Evolutionary conservation across 2,329 filamentous ascomycete species (phyloP).

Genomic region (Diaporthe caulivora): DNA sequence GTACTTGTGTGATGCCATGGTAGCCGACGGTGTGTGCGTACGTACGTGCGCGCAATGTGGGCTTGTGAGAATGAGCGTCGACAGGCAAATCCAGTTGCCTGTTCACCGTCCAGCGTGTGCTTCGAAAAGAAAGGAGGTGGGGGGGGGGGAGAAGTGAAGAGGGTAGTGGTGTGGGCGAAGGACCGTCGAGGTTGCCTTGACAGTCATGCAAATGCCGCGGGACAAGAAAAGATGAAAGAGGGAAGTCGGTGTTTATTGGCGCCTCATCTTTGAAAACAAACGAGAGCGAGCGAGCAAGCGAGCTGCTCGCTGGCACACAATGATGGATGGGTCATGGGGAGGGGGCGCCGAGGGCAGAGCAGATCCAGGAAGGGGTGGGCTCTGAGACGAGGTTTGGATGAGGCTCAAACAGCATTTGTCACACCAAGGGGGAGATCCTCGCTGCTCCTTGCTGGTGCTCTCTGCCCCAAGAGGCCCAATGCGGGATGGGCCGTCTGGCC

Average conservation of each 20-base stretch:
- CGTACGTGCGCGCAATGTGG: neutral
- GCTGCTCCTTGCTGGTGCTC: neutral
- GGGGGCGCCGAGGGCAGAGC: neutral
- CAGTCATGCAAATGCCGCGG: neutral
- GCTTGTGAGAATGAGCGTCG: conserved; percentile 13
- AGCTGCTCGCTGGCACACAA: neutral
- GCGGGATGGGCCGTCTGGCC: neutral
- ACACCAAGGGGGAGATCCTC: conserved; percentile 2
- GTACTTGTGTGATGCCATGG: conserved; percentile 45
- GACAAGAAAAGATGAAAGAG: neutral
- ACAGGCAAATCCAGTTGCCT: conserved; percentile 34
- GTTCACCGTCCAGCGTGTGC: conserved; percentile 33
- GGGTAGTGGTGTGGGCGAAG: neutral
- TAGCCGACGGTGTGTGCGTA: neutral
- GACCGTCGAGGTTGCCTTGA: conserved; percentile 20
- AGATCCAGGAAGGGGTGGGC: conserved; percentile 9
- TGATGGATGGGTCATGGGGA: neutral
- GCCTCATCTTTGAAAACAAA: conserved; percentile 10
- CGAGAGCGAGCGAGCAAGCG: conserved; percentile 18
- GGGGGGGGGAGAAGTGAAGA: neutral
- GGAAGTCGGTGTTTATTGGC: conserved; percentile 11
- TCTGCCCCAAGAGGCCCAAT: neutral
- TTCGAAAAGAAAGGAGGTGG: neutral
- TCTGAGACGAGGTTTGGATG: conserved; percentile 36
- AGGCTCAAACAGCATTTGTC: conserved; percentile 39